A percentile compares a stretch with the other conserved stretches of the same genome.
Evolutionary conservation across 768 basidiomycete species (phyloP).

Genomic region (Amylocystis lapponica): DNA sequence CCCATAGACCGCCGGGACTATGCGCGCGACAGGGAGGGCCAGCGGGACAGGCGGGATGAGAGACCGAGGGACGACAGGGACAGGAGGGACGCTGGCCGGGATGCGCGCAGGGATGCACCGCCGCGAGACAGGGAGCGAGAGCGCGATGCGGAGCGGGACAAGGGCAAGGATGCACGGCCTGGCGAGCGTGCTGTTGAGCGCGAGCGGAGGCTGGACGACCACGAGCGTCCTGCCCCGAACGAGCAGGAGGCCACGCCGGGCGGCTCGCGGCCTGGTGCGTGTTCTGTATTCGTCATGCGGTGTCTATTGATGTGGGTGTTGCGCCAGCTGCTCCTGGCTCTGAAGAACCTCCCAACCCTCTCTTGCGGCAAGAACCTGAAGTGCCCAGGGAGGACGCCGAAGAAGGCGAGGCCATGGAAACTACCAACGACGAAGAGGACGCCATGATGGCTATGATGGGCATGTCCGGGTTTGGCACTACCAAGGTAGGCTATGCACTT

Average conservation of each 20-base stretch:
- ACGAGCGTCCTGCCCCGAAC: neutral
- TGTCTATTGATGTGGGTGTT: neutral
- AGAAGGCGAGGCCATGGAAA: conserved; percentile 44
- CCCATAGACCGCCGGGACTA: conserved; percentile 22
- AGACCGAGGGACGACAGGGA: conserved; percentile 52
- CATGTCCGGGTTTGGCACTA: conserved; percentile 77
- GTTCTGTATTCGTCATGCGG: neutral
- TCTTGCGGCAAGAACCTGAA: conserved; percentile 36
- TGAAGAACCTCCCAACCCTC: conserved; percentile 25
- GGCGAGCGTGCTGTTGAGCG: conserved; percentile 28
- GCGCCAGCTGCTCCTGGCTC: conserved; percentile 8
- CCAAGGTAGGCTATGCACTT: conserved; percentile 53
- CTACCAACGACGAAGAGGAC: conserved; percentile 61
- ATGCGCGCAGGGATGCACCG: conserved; percentile 31
- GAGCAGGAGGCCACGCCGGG: neutral
- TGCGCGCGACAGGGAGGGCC: conserved; percentile 32
- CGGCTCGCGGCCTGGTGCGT: conserved; percentile 8
- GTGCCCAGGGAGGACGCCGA: conserved; percentile 45
- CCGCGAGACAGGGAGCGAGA: conserved; percentile 38
- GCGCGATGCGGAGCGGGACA: conserved; percentile 29
- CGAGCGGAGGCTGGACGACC: conserved; percentile 4
- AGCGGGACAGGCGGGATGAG: conserved; percentile 26
- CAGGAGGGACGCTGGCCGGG: conserved; percentile 39
- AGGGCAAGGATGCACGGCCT: conserved; percentile 33
- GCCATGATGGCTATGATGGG: conserved; percentile 93